Evolutionary conservation across 169 alveolate species (phyloP).

Genomic region (Cardiosporidium cionae): DNA sequence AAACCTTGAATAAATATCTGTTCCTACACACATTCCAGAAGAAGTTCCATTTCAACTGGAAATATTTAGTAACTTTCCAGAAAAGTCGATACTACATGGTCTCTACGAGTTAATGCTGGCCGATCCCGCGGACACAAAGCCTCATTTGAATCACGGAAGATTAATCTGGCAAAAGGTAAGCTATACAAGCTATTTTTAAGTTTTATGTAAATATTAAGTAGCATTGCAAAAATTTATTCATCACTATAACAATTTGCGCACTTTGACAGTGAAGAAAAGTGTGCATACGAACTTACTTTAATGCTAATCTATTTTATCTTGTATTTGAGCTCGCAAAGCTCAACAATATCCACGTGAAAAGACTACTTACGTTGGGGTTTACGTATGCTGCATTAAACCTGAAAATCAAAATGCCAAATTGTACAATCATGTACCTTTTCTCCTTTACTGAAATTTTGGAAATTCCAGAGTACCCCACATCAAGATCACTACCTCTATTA

Average conservation of each 20-base stretch:
- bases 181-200: too few relatives aligned
- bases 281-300: background rate
- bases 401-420: background rate
- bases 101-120: background rate
- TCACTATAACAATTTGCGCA: background rate
- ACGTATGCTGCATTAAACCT: background rate
- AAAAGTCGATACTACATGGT: background rate
- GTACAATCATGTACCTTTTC: background rate
- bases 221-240: too few relatives aligned
- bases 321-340: background rate
- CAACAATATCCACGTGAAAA: background rate
- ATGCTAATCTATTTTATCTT: background rate
- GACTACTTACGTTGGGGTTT: background rate
- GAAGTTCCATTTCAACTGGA: background rate
- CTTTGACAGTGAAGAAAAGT: background rate
- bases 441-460: background rate
- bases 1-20: background rate
- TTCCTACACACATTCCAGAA: background rate
- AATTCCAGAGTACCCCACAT: background rate
- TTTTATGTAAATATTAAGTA: too few relatives aligned
- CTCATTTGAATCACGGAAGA: background rate
- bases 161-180: background rate
- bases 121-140: background rate
- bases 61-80: background rate
- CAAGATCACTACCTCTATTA: background rate